A percentile compares a stretch with the other conserved stretches of the same genome.
Evolutionary conservation across 805 yeast species (phyloP).

Genomic region (Monosporozyma unispora): DNA sequence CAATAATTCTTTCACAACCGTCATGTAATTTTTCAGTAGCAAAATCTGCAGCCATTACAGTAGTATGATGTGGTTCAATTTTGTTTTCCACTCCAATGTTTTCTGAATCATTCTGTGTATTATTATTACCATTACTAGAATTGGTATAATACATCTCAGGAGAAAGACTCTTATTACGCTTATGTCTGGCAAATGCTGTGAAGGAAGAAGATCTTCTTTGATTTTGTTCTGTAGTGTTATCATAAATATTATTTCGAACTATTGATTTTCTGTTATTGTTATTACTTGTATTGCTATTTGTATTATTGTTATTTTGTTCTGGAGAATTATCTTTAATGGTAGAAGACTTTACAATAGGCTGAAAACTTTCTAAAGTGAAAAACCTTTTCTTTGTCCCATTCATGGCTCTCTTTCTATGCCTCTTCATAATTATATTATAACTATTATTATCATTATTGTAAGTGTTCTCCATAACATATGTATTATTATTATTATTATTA

Average conservation of each 20-base stretch:
- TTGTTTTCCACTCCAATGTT: constrained; percentile 5
- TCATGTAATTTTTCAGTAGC: constrained; percentile 25
- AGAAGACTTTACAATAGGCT: constrained; percentile 1
- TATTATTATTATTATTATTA: constrained; percentile 18
- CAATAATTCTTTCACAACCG: constrained; percentile 20
- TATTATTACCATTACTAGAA: constrained; percentile 1
- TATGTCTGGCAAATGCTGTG: neutral
- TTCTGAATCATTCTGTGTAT: constrained; percentile 4
- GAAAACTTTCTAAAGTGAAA: constrained; percentile 25
- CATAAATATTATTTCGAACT: constrained; percentile 1
- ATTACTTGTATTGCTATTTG: constrained; percentile 9
- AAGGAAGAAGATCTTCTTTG: constrained; percentile 1
- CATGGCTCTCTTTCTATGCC: constrained; percentile 35
- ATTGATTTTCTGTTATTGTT: neutral
- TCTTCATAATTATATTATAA: constrained; percentile 21
- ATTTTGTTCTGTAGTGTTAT: neutral
- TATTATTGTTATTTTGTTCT: neutral
- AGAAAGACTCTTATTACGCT: neutral
- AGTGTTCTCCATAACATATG: constrained; percentile 4
- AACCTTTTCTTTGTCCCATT: constrained; percentile 33
- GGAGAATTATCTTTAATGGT: neutral
- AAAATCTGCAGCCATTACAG: constrained; percentile 21
- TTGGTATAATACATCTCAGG: neutral
- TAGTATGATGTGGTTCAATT: constrained; percentile 16
- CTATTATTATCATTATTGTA: neutral